Percentiles rank a stretch among this genome's conserved stretches.
Conservation (phyloP, 73 alveolate species). For the Paramecium sonneborni region DNA sequence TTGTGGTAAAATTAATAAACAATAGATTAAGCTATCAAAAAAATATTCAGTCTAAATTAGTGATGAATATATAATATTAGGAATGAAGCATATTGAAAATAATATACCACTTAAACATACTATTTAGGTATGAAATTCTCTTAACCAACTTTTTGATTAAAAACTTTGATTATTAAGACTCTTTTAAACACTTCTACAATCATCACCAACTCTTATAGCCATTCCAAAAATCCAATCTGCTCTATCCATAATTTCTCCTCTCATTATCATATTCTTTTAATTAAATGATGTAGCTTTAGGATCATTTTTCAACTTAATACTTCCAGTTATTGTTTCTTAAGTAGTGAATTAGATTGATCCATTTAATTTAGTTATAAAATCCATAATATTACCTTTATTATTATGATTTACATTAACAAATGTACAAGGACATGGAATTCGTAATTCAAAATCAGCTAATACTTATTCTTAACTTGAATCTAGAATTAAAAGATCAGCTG, state of each 20-base stretch:
- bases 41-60: background rate
- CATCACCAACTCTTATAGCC: conserved; percentile 31
- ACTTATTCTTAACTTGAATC: conserved; percentile 37
- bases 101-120: background rate
- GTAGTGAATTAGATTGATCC: background rate
- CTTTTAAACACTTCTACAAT: background rate
- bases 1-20: background rate
- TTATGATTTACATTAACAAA: background rate
- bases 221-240: conserved; percentile 43
- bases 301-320: conserved; percentile 28
- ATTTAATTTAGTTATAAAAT: conserved; percentile 16
- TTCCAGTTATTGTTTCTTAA: background rate
- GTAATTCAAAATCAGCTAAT: background rate
- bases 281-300: background rate
- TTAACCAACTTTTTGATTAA: background rate
- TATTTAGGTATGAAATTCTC: background rate
- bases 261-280: background rate
- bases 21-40: background rate
- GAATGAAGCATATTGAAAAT: background rate
- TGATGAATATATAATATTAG: background rate
- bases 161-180: background rate
- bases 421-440: background rate
- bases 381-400: background rate
- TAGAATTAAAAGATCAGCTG: conserved; percentile 13
- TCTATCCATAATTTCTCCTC: conserved; percentile 20